Evolutionary conservation across 1,284 basidiomycete species (phyloP).

Genomic region (Ganoderma lingzhi): DNA sequence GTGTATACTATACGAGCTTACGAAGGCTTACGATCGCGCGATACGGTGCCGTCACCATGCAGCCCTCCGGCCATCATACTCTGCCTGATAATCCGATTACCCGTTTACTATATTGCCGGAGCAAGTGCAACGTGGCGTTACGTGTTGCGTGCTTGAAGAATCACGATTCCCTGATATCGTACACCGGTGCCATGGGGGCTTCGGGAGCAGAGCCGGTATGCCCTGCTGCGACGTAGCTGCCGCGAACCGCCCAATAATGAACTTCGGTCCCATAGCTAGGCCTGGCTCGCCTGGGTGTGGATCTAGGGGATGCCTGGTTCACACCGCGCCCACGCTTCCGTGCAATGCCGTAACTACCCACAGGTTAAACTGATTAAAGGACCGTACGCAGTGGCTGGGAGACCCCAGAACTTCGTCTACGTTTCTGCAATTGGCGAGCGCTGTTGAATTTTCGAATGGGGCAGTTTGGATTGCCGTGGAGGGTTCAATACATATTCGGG

Average conservation of each 20-base stretch:
- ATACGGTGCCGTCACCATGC: background rate
- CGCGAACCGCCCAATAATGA: background rate
- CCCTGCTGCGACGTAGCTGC: constrained; percentile 4
- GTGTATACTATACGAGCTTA: background rate
- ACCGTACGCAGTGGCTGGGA: background rate
- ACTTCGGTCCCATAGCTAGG: background rate
- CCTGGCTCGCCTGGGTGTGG: background rate
- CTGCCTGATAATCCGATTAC: background rate
- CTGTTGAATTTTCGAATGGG: background rate
- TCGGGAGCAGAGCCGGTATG: background rate
- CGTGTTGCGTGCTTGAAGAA: background rate
- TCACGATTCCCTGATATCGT: background rate
- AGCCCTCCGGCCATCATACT: constrained; percentile 10
- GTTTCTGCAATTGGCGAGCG: background rate
- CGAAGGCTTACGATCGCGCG: background rate
- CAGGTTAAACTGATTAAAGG: background rate
- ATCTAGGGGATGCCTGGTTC: background rate
- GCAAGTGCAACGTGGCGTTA: background rate
- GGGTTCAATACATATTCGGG: background rate
- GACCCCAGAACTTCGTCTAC: background rate
- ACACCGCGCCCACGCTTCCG: constrained; percentile 5
- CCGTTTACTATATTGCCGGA: background rate
- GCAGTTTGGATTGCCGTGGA: background rate
- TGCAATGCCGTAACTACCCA: background rate
- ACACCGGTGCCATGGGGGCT: background rate